Evolutionary conservation across 768 basidiomycete genomes (phyloP), one percentile per base, ranked within the genome.

Genomic region (Hebeloma cylindrosporum): DNA sequence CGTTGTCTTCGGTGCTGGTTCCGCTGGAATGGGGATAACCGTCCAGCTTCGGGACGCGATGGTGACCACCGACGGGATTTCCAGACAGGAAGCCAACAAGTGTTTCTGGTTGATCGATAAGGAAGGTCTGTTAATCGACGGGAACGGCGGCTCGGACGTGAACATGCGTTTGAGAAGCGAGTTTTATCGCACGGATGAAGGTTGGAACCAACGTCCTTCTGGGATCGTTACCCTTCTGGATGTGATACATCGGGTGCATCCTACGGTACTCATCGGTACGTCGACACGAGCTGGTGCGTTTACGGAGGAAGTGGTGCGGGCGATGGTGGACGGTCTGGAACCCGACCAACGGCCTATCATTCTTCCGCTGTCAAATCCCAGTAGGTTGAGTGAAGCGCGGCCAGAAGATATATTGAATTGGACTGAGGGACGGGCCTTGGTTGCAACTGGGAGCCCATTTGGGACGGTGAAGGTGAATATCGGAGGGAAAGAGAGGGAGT

Each of bases 381-480:
- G 83, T 48, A 61, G 68, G 32, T 70, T 92, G 43, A 83, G 82
- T 33, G 92, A 95, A 61, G 85, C 84, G 1, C 70, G 80, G 42
- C 88, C 88, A 4, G 70, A 74, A 46, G 78, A 88, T 56, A 75
- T 84, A 22, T 78, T 83, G 55, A 72, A 80, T n/a, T 94, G 92
- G 92, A 87, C 89, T 2, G 64, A 79, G 1, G 90, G 88, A 3
- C 79, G 77, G 55, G 92, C 89, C 8, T 66, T 94, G 40, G 68
- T 93, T 40, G 89, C 90, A 1, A 92, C 87, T 9, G 92, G 91
- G 14, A 87, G 85, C 45, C 90, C 90, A 2, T 94, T 93, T 71
- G 79, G 79, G 6, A 80, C 80, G 18, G 84, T 82, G 22, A 77
- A 79, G 64, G 77, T 80, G 69, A 75, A 78, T 2, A 53, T 63